Evolutionary conservation across 2,329 filamentous ascomycete genomes (phyloP), one percentile per base, ranked within the genome.

Genomic region (Pseudocercospora macadamiae): DNA sequence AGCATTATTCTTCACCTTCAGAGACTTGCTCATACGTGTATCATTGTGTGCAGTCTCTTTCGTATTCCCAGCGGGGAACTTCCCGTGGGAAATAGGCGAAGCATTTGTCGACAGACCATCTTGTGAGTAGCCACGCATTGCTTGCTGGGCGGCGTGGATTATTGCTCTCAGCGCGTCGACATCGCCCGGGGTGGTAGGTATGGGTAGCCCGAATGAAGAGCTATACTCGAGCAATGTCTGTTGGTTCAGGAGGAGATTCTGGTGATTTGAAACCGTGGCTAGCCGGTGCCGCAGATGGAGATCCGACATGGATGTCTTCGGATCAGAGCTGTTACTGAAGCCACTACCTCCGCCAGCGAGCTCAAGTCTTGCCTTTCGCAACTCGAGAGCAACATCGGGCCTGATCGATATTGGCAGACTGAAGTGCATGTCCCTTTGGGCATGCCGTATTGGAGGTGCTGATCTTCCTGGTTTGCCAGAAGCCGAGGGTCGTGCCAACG

Each of bases 181-280:
- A 18, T 39, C 51, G 8, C 42, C 16, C 18, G 16, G 34, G 10
- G 34, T 53, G 1, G 34, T 26, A 6, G 51, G 51, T 7, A 14
- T 26, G 21, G 51, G 47, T 26, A 49, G 18, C 12, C 26, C 26
- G 8, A 49, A 28, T 16, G 28, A 23, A 8, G 26, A 34, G n/a
- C 47, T 34, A 26, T 16, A 21, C 5, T 49, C 19, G 16, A 32
- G 26, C 26, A 49, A n/a, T n/a, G 47, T 49, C 23, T 49, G 26
- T 16, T 30, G 47, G 26, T 49, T 49, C 47, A 32, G 32, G n/a
- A 19, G 47, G 16, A 30, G 23, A n/a, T 49, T 47, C 44, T 32
- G n/a, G 26, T 49, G 26, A 19, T 49, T 49, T 8, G 47, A 34
- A 1, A 34, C 26, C 6, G 26, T 30, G 47, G 16, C 47, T n/a